Evolutionary conservation across 352 stramenopile genomes (phyloP).

Genomic region (Phytophthora tubulina): DNA sequence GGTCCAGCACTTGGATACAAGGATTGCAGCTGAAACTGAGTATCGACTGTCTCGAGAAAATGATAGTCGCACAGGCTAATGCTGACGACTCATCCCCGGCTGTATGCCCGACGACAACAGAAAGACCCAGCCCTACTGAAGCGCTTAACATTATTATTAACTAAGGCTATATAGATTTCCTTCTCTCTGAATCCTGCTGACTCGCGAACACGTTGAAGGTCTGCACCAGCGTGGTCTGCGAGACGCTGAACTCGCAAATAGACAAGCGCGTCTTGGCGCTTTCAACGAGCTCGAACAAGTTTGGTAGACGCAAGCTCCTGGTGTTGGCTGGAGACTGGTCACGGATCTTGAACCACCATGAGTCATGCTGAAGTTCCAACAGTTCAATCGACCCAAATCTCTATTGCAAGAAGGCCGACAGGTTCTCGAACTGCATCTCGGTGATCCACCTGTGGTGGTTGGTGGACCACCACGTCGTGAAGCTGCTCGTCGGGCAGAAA

Average conservation of each 20-base stretch:
- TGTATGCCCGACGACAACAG: too few species aligned
- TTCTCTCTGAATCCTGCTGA: conserved; percentile 59
- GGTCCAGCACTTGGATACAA: too few species aligned
- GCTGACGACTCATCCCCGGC: too few species aligned
- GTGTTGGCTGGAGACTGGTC: conserved; percentile 19
- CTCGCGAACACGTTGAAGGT: conserved; percentile 93
- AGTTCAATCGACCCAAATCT: conserved; percentile 54
- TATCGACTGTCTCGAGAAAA: too few species aligned
- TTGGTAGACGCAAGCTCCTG: conserved; percentile 54
- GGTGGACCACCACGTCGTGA: conserved; percentile 52
- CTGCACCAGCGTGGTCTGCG: conserved; percentile 59
- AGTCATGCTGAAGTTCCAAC: conserved; percentile 77
- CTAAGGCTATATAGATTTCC: too few species aligned
- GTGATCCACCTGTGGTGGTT: conserved; percentile 39
- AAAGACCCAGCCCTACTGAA: too few species aligned
- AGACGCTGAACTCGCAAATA: conserved; percentile 74
- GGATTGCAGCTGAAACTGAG: too few species aligned
- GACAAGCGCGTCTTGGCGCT: conserved; percentile 42
- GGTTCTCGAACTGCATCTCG: conserved; percentile 60
- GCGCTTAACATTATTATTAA: too few species aligned
- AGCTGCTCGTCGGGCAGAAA: conserved; percentile 20
- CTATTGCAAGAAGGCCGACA: conserved; percentile 51
- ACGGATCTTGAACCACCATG: conserved; percentile 72
- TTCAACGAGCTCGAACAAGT: conserved; percentile 84
- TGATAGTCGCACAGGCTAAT: too few species aligned